Base-by-base conservation (phyloP, 345 rosid genomes). In the Euphorbia lathyris region DNA sequence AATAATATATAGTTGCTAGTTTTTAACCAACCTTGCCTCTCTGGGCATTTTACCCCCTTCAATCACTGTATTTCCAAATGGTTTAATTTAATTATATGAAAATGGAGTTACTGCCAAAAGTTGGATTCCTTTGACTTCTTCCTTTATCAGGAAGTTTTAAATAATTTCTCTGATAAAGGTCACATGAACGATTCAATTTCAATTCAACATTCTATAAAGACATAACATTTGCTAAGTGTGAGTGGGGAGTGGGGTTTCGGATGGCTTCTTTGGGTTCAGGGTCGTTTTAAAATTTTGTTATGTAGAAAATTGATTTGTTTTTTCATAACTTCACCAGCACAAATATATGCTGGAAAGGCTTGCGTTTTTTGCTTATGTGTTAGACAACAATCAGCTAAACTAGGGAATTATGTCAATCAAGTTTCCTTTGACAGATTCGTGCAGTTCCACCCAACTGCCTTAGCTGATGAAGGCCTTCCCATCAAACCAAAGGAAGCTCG, bases 391-490 rank as follows among this genome's bases (percentile, higher is more conserved):
- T 27, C 69, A 19, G 36, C 7, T 59, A 53, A 58, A 17, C n/a
- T 50, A 56, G 50, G 42, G 58, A 40, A 52, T 51, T n/a, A 16
- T 42, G 23, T 65, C 55, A 64, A 52, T 42, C n/a, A 53, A 17
- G 36, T 60, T 34, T 63, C 20, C 40, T 48, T 52, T 71, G 63
- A 63, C 38, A 32, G 99, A 77, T 95, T 95, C 70, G 99, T 95
- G 74, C 97, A 92, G 83, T 95, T 95, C 79, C 99, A 95, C 74
- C 99, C 99, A 3, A 95, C 97, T 67, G 97, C 99, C 75, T 83
- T 95, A 76, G 97, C 99, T 25, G 99, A 90, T 19, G 91, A 92
- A 82, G 99, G 99, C 63, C 96, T 95, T 71, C 97, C 97, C 47
- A 74, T 84, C 67, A 82, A 87, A 79, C 91, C 89, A 29, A 73